A percentile compares a stretch with the other conserved stretches of the same genome.
These are phyloP conservation scores for Coix lacrymajobi DNA, from an alignment of 176 grass and related monocot species.

Conservation along the genomic window DNA sequence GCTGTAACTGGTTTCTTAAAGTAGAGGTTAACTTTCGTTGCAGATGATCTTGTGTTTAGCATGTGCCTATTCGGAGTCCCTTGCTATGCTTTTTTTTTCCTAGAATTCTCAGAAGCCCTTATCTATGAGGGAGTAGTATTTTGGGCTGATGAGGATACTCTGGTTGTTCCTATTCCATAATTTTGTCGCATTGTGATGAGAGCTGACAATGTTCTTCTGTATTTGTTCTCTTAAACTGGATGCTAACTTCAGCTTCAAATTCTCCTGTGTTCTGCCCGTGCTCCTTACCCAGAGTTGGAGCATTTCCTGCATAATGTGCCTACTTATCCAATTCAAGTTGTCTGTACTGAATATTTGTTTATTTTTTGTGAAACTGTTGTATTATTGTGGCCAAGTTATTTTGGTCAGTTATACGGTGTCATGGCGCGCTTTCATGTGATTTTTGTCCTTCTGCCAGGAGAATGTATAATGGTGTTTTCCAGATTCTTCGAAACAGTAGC, in stretches of 20 bases:
- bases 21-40: background rate
- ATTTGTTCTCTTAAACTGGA: background rate
- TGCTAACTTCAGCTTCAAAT: background rate
- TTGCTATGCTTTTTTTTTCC: background rate
- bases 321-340: background rate
- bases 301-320: background rate
- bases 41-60: background rate
- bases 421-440: conserved; percentile 2
- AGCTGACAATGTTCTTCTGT: background rate
- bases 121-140: background rate
- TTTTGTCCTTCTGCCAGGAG: conserved; percentile 46
- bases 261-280: background rate
- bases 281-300: background rate
- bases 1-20: no score
- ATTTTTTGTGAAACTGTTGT: background rate
- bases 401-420: background rate
- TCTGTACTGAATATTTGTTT: conserved; percentile 2
- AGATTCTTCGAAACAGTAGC: conserved; percentile 56
- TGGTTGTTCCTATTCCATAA: background rate
- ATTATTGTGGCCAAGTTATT: background rate
- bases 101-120: background rate
- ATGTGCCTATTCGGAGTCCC: background rate
- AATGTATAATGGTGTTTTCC: conserved; percentile 64
- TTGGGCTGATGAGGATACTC: background rate
- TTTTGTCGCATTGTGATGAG: background rate